Evolutionary conservation across 2,329 filamentous ascomycete species (phyloP).

Genomic region (Onygenales sp.): DNA sequence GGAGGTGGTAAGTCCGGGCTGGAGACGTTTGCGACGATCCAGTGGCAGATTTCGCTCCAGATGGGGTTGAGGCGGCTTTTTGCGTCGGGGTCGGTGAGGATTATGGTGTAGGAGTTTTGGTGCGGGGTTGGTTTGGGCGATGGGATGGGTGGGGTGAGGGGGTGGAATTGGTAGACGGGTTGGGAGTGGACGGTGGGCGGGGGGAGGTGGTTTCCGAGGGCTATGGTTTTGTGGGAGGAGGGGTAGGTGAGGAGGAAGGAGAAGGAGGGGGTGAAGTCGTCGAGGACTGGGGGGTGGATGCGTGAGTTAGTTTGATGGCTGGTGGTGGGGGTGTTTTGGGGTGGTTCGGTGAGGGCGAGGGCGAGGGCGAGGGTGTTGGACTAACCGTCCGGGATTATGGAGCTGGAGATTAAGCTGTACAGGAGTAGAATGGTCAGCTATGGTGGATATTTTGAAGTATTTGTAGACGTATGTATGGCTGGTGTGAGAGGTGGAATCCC

Average conservation of each 20-base stretch:
- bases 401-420: constrained; percentile 3
- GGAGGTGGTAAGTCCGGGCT: neutral
- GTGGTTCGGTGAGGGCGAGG: neutral
- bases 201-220: constrained; percentile 46
- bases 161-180: constrained; percentile 32
- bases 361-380: neutral
- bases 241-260: constrained; percentile 42
- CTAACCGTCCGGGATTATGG: constrained; percentile 10
- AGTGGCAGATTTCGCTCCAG: constrained; percentile 51
- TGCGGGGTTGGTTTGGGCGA: constrained; percentile 9
- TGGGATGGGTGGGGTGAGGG: constrained; percentile 16
- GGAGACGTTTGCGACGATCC: constrained; percentile 28
- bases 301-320: neutral
- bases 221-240: constrained; percentile 32
- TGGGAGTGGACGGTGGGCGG: constrained; percentile 32
- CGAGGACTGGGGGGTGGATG: constrained; percentile 37
- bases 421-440: neutral
- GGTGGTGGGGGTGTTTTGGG: neutral
- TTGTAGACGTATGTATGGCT: too few species aligned
- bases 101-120: constrained; percentile 35
- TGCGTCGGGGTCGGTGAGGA: constrained; percentile 51
- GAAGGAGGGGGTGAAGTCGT: constrained; percentile 49
- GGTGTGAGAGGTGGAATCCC: neutral
- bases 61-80: constrained; percentile 43
- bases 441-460: neutral